Percentiles rank a stretch among this genome's conserved stretches.
These are phyloP conservation scores for Colletotrichum neosansevieriae DNA, from an alignment of 2,329 filamentous ascomycete species.

Conservation along the genomic window DNA sequence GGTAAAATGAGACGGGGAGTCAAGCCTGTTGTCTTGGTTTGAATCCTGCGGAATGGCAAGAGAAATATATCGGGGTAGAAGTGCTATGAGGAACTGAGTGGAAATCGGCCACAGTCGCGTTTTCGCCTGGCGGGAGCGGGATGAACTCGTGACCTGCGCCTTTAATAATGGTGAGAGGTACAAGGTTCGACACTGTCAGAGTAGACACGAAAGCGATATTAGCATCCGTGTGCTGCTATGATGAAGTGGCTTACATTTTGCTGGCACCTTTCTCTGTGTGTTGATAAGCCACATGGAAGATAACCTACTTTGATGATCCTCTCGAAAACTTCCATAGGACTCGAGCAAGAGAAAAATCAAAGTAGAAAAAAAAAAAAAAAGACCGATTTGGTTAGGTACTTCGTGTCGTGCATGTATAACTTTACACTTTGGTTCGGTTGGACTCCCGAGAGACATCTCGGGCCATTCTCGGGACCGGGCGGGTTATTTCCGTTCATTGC, in stretches of 20 bases:
- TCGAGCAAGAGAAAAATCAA: background rate
- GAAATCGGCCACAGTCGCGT: too few species aligned
- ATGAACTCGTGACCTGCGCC: too few species aligned
- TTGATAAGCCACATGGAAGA: too few species aligned
- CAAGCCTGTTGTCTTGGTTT: conserved; percentile 24
- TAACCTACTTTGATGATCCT: background rate
- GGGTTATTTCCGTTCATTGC: too few species aligned
- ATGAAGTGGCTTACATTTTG: too few species aligned
- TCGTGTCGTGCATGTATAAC: background rate
- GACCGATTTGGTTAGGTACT: background rate
- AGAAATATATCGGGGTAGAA: conserved; percentile 33
- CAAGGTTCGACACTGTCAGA: conserved; percentile 38
- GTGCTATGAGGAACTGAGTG: too few species aligned
- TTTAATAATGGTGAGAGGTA: too few species aligned
- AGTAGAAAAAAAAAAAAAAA: too few species aligned
- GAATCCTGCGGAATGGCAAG: background rate
- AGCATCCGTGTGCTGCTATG: background rate
- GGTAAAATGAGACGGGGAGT: conserved; percentile 13
- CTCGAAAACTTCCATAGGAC: conserved; percentile 8
- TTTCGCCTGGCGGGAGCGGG: too few species aligned
- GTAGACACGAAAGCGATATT: background rate
- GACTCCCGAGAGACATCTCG: conserved; percentile 8
- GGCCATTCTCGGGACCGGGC: background rate
- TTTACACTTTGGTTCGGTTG: background rate
- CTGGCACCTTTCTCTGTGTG: too few species aligned